Percentiles rank a stretch among this genome's conserved stretches.
These are phyloP conservation scores for Nymphaea colorata DNA, from an alignment of 164 flowering plant genomes.

Conservation along the genomic window DNA sequence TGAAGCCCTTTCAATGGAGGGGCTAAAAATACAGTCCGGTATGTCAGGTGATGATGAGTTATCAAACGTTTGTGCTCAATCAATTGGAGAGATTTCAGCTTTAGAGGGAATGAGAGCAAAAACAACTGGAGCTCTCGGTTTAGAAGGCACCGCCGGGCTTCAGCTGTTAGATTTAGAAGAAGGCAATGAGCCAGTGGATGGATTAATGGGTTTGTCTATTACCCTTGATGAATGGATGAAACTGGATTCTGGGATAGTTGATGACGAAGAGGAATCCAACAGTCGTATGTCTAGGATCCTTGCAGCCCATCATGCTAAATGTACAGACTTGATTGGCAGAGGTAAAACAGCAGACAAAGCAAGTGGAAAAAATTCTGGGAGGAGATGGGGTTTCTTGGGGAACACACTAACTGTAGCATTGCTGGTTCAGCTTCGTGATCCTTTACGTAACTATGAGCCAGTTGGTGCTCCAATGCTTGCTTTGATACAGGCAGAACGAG, in stretches of 20 bases:
- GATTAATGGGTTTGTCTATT: constrained; percentile 76
- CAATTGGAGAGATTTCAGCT: constrained; percentile 58
- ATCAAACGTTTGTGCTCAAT: constrained; percentile 52
- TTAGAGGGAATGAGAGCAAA: constrained; percentile 41
- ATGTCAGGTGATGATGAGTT: constrained; percentile 75
- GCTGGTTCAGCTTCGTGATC: constrained; percentile 94
- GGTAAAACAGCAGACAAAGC: constrained; percentile 42
- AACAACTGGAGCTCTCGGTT: constrained; percentile 44
- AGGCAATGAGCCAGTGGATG: constrained; percentile 51
- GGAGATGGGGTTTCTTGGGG: constrained; percentile 71
- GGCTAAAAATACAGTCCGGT: constrained; percentile 85
- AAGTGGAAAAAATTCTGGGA: constrained; percentile 38
- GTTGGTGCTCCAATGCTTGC: constrained; percentile 98
- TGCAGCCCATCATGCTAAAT: constrained; percentile 79
- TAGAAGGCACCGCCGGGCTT: constrained; percentile 73
- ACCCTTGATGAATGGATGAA: constrained; percentile 93
- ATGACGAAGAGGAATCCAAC: constrained; percentile 51
- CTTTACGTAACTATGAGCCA: constrained; percentile 78
- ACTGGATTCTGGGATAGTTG: constrained; percentile 74
- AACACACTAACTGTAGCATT: constrained; percentile 85
- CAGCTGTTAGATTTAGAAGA: constrained; percentile 68
- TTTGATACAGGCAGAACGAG: constrained; percentile 83
- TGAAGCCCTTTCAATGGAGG: constrained; percentile 90
- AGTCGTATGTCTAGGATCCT: constrained; percentile 69
- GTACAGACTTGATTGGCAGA: constrained; percentile 30